phyloP scores from a whole-genome alignment of 1,139 yeast genomes.

The Hemisphaericaspora xylofermentans region DNA sequence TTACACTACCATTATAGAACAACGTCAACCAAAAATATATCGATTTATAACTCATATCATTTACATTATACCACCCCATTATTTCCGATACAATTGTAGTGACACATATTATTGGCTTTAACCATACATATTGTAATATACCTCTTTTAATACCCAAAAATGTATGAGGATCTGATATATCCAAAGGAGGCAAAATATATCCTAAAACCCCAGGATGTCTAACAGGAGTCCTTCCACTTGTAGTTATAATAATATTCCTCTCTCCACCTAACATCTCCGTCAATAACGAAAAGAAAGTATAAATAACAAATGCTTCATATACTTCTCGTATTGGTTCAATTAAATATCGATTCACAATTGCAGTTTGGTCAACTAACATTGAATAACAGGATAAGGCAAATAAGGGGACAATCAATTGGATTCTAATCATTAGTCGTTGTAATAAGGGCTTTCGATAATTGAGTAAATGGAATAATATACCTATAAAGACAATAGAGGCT shows the following conservation, averaged over 20 bases:
- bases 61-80: constrained; percentile 50
- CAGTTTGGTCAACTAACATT: constrained; percentile 46
- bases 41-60: constrained; percentile 48
- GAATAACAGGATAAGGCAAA: constrained; percentile 56
- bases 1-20: constrained; percentile 75
- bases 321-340: constrained; percentile 82
- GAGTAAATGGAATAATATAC: constrained; percentile 34
- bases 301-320: constrained; percentile 94
- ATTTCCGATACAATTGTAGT: constrained; percentile 53
- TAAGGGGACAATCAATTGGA: constrained; percentile 64
- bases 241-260: constrained; percentile 68
- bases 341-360: constrained; percentile 39
- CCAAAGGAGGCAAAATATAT: constrained; percentile 55
- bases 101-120: constrained; percentile 76
- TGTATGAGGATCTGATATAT: constrained; percentile 82
- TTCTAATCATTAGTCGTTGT: constrained; percentile 82
- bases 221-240: constrained; percentile 75
- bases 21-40: constrained; percentile 67
- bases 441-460: constrained; percentile 89
- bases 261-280: constrained; percentile 92
- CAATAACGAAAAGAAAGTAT: constrained; percentile 82
- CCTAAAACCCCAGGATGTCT: constrained; percentile 65
- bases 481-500: constrained; percentile 30
- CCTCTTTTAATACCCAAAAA: constrained; percentile 80
- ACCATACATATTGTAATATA: constrained; percentile 91